These are phyloP conservation scores for Sesbania bispinosa DNA, from an alignment of 306 rosid species.

Conservation along the genomic window DNA sequence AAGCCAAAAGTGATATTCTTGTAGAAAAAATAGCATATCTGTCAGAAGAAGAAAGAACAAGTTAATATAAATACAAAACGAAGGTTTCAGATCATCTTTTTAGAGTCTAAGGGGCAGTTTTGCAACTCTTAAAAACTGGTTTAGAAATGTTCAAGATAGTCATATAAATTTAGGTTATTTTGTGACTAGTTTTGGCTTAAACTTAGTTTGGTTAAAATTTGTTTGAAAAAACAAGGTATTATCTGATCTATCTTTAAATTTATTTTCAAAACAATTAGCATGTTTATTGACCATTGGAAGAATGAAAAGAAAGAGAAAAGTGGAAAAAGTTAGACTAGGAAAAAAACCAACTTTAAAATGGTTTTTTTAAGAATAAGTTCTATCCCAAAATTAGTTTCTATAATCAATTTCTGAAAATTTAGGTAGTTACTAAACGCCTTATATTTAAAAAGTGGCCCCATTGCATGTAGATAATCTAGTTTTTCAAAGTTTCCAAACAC, in stretches of 20 bases:
- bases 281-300: not conserved
- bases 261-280: not conserved
- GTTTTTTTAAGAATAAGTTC: too few species aligned
- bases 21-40: slow-evolving; percentile 99
- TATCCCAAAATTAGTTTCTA: not conserved
- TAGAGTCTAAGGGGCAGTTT: not conserved
- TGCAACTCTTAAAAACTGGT: not conserved
- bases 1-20: slow-evolving; percentile 88
- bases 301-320: too few species aligned
- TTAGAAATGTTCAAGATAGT: not conserved
- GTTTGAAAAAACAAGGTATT: not conserved
- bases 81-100: not conserved
- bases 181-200: not conserved
- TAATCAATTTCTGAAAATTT: not conserved
- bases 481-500: not conserved
- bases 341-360: too few species aligned
- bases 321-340: too few species aligned
- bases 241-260: not conserved
- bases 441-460: not conserved
- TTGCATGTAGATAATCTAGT: not conserved
- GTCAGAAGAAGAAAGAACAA: slow-evolving; percentile 36
- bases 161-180: not conserved
- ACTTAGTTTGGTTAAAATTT: not conserved
- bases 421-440: not conserved
- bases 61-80: slow-evolving; percentile 21